Percentiles rank a stretch among this genome's conserved stretches.
phyloP scores from a whole-genome alignment of 495 filamentous ascomycete genomes.

The Aspergillus nidulans region DNA sequence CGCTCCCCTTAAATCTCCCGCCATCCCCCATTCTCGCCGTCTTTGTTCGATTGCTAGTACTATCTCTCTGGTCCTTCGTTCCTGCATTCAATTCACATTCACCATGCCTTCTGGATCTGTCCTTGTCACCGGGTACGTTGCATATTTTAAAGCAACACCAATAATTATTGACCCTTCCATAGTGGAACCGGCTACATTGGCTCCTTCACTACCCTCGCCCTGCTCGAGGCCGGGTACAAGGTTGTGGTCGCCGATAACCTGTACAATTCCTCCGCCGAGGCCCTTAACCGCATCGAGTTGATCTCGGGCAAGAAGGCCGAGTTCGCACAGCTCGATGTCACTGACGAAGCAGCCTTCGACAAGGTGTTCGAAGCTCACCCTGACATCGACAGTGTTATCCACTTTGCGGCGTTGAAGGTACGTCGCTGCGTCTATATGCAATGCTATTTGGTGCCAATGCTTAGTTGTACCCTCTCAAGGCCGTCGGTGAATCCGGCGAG shows the following conservation, averaged over 20 bases:
- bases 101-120: slow-evolving; percentile 81
- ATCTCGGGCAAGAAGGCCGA: slow-evolving; percentile 84
- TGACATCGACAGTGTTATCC: slow-evolving; percentile 94
- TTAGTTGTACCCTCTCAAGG: slow-evolving; percentile 45
- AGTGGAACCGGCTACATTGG: slow-evolving; percentile 99
- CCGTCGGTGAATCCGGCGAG: slow-evolving; percentile 92
- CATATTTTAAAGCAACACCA: neutral
- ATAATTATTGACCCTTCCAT: neutral
- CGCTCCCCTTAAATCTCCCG: slow-evolving; percentile 18
- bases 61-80: slow-evolving; percentile 4
- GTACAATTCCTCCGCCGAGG: slow-evolving; percentile 90
- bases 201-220: slow-evolving; percentile 89
- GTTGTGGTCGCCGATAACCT: slow-evolving; percentile 94
- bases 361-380: slow-evolving; percentile 85
- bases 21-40: slow-evolving; percentile 4
- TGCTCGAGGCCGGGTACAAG: slow-evolving; percentile 90
- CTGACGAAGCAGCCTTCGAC: slow-evolving; percentile 76
- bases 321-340: slow-evolving; percentile 85
- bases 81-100: neutral
- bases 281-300: slow-evolving; percentile 86
- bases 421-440: slow-evolving; percentile 16
- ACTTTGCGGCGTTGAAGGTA: slow-evolving; percentile 97
- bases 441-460: neutral
- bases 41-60: neutral
- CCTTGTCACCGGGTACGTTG: slow-evolving; percentile 81